phyloP scores from a whole-genome alignment of 1,284 basidiomycete genomes.

The Sporisorium sorghi region DNA sequence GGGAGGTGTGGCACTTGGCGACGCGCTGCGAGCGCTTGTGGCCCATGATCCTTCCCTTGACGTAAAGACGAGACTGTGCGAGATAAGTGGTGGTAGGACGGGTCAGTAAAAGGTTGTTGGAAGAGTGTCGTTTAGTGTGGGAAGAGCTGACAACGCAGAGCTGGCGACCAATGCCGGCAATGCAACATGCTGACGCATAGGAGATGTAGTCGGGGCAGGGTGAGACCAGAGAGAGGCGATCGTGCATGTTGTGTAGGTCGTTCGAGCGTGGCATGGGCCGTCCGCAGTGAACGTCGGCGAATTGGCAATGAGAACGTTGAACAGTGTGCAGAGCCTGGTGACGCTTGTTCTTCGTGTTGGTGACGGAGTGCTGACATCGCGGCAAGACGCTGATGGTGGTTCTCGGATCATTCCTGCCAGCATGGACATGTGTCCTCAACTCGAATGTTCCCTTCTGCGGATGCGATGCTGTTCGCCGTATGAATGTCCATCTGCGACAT shows the following conservation, averaged over 20 bases:
- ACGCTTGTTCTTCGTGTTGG: neutral
- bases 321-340: no score
- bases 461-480: neutral
- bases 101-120: slow-evolving; percentile 12
- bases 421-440: neutral
- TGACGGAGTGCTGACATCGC: neutral
- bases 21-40: slow-evolving; percentile 99
- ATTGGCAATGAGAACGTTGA: no score
- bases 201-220: neutral
- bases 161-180: neutral
- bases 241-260: neutral
- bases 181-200: neutral
- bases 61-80: slow-evolving; percentile 79
- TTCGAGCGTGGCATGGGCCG: no score
- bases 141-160: slow-evolving; percentile 21
- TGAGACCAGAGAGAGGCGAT: no score
- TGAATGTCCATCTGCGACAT: neutral
- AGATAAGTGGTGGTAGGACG: neutral
- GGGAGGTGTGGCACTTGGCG: slow-evolving; percentile 90
- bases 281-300: no score
- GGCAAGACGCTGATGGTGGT: no score
- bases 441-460: neutral
- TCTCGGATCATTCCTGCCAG: neutral
- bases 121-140: no score
- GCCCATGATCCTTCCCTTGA: slow-evolving; percentile 95